Evolutionary conservation across 2,329 filamentous ascomycete species (phyloP), one percentile per base, ranked within the genome.

Genomic region (Cercospora zeina): DNA sequence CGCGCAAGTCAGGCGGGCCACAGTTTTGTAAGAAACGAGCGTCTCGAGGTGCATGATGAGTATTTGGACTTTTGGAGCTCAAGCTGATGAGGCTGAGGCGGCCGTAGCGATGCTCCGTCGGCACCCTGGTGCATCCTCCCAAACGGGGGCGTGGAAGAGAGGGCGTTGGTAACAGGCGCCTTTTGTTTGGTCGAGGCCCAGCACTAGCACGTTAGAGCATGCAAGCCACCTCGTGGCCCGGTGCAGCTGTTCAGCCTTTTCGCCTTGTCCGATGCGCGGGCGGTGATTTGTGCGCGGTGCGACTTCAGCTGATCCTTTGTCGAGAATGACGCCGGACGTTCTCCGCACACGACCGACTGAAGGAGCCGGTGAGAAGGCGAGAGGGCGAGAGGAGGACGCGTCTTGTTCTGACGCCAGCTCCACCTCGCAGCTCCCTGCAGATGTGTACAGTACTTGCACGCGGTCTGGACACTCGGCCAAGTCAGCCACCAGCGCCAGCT

Each of bases 11-110:
- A 19, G 42, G 21, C 42, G 24, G 13, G 42, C 42, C 11, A 47
- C 42, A 47, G 42, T 14, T 47, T 47, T 47, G 42, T 47, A 54
- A 14, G 36, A n/a, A 33, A 24, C 19, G 34, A 7, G 21, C 56
- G 16, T 37, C 13, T 59, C 45, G 14, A 24, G 4, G 45, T 58
- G 61, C 61, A 60, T 54, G 31, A 34, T 16, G 21, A 16, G 13
- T 39, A 45, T 53, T 60, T 58, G 60, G 34, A 63, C 45, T 54
- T 63, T 62, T 30, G 10, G 37, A 55, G 58, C 61, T 58, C 50
- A 13, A 50, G 61, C 58, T 63, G 62, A 61, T 63, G 62, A 61
- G 57, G 61, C 61, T 63, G 61, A 63, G 54, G 55, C 49, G 61
- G 56, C 33, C 55, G 37, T 33, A 36, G 55, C 34, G 56, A 30